A percentile compares a stretch with the other conserved stretches of the same genome.
Conservation (phyloP, 2,329 filamentous ascomycete genomes). For the Endothia cerciana region DNA sequence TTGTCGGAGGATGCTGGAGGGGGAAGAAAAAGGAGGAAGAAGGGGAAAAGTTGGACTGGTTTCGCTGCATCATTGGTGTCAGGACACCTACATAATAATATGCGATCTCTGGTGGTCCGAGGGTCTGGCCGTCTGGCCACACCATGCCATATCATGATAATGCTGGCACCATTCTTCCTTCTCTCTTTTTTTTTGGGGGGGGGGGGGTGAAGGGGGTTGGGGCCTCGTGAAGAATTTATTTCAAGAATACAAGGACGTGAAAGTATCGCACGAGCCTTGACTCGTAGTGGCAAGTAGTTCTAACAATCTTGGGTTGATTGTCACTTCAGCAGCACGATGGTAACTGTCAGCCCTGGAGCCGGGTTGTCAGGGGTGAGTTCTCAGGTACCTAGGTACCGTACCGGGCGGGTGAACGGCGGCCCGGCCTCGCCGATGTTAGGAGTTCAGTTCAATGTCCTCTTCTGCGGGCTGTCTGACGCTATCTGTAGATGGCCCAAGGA, state of each 20-base stretch:
- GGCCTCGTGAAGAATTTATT: too few species aligned
- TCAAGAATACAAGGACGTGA: too few species aligned
- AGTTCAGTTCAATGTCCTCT: constrained; percentile 7
- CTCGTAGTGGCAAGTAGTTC: too few species aligned
- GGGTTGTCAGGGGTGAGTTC: not conserved
- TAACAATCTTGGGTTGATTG: too few species aligned
- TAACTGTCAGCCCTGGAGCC: not conserved
- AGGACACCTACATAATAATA: not conserved
- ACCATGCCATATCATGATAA: too few species aligned
- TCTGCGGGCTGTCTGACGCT: constrained; percentile 7
- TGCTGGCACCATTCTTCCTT: too few species aligned
- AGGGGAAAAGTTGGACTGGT: too few species aligned
- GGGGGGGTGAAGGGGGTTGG: too few species aligned
- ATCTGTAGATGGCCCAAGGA: constrained; percentile 2
- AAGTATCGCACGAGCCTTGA: too few species aligned
- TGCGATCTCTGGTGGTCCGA: not conserved
- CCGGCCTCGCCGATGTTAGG: constrained; percentile 11
- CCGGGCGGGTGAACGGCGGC: not conserved
- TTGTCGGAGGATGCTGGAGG: not conserved
- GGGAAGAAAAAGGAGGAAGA: too few species aligned
- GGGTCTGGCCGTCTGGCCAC: not conserved
- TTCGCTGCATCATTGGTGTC: not conserved
- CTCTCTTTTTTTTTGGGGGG: too few species aligned
- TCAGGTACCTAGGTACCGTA: constrained; percentile 1
- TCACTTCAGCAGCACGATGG: not conserved